Evolutionary conservation across 345 rosid genomes (phyloP).

Genomic region (Mallotus nudiflorus): DNA sequence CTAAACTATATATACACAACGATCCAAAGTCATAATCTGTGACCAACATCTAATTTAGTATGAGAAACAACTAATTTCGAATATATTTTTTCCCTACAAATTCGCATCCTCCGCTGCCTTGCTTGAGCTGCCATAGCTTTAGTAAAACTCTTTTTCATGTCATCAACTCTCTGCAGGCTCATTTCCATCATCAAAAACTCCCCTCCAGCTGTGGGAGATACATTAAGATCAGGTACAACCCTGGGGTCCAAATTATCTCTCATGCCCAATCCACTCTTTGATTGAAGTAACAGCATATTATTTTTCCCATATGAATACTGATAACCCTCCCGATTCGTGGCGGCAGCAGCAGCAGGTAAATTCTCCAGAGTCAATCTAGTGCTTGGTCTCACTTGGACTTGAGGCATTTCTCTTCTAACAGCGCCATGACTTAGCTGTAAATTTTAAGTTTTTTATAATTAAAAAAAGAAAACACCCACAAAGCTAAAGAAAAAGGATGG

Average conservation of each 20-base stretch:
- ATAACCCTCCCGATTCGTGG: background rate
- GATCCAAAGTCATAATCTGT: constrained; percentile 24
- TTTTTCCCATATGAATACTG: background rate
- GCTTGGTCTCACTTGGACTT: background rate
- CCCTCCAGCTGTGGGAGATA: background rate
- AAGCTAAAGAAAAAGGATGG: background rate
- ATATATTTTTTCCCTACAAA: constrained; percentile 29
- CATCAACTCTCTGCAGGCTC: background rate
- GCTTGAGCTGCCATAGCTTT: constrained; percentile 38
- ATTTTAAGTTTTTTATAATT: background rate
- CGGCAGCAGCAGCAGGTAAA: too few relatives aligned
- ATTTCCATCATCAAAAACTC: constrained; percentile 11
- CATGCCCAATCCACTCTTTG: background rate
- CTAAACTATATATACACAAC: too few relatives aligned
- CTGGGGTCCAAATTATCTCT: constrained; percentile 8
- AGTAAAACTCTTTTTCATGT: background rate
- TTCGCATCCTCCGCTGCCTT: constrained; percentile 37
- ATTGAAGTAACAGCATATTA: background rate
- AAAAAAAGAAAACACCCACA: too few relatives aligned
- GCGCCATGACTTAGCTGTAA: background rate
- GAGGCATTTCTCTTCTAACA: background rate
- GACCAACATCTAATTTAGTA: too few relatives aligned
- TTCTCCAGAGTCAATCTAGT: background rate
- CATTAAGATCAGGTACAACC: constrained; percentile 35
- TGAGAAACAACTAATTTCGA: too few relatives aligned